phyloP scores from a whole-genome alignment of 495 filamentous ascomycete species.

The Viridothelium virens region DNA sequence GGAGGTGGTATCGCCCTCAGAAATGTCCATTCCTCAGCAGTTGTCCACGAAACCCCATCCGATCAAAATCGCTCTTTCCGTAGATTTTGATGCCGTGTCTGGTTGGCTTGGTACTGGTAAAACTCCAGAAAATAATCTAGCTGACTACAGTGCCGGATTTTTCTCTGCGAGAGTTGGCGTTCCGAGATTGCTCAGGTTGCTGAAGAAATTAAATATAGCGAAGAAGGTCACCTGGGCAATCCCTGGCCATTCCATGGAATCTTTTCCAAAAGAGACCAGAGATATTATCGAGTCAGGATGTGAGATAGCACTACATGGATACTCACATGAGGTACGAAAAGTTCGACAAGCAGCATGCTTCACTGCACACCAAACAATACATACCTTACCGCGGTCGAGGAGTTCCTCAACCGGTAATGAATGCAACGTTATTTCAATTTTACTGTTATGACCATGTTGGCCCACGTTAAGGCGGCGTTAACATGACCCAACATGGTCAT shows the following conservation, averaged over 20 bases:
- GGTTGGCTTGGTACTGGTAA: conserved; percentile 53
- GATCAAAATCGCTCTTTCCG: conserved; percentile 47
- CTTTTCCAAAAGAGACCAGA: conserved; percentile 47
- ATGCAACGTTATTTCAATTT: no score
- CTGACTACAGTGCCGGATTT: conserved; percentile 51
- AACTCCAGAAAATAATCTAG: conserved; percentile 44
- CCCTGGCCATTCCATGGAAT: conserved; percentile 56
- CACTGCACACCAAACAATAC: no score
- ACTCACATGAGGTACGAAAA: conserved; percentile 43
- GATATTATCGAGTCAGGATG: conserved; percentile 48
- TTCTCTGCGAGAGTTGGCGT: conserved; percentile 55
- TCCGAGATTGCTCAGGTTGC: conserved; percentile 50
- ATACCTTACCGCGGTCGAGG: no score
- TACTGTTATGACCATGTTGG: no score
- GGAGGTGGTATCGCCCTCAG: conserved; percentile 5
- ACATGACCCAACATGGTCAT: no score
- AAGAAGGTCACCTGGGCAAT: conserved; percentile 56
- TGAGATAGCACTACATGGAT: conserved; percentile 57
- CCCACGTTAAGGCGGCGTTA: no score
- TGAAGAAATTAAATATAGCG: conserved; percentile 46
- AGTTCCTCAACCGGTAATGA: no score
- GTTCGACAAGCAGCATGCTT: not conserved
- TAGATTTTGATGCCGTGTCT: conserved; percentile 56
- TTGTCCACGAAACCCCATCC: conserved; percentile 31
- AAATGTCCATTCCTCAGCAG: conserved; percentile 25